phyloP scores from a whole-genome alignment of 148 eudicot species.

The Nyssa sinensis region DNA sequence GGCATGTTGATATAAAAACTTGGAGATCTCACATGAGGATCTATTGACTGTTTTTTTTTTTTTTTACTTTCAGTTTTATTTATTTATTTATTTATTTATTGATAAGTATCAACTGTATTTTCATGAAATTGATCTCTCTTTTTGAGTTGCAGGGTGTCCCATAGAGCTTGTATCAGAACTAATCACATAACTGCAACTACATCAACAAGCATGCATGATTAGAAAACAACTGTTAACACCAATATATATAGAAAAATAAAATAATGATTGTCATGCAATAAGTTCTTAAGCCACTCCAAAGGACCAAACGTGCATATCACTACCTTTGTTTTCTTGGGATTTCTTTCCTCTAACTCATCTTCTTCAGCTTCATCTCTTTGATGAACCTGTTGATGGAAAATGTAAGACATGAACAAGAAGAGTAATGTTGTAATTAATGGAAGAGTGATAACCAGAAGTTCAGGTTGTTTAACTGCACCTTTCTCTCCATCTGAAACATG shows the following conservation, averaged over 20 bases:
- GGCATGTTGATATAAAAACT: background rate
- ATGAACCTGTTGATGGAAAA: conserved; percentile 18
- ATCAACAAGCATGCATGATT: background rate
- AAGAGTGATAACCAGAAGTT: conserved; percentile 15
- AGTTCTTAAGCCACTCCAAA: background rate
- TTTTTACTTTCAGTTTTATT: too few relatives aligned
- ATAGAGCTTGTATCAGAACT: background rate
- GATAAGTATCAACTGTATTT: too few relatives aligned
- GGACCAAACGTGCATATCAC: conserved; percentile 7
- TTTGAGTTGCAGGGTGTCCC: too few relatives aligned
- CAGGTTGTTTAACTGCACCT: conserved; percentile 9
- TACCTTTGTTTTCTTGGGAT: conserved; percentile 49
- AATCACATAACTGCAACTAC: background rate
- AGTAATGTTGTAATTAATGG: background rate
- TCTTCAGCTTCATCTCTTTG: conserved; percentile 28
- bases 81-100: too few relatives aligned
- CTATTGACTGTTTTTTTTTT: background rate
- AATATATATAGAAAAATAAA: too few relatives aligned
- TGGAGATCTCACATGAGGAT: background rate
- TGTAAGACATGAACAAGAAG: background rate
- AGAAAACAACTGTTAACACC: too few relatives aligned
- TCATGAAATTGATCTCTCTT: background rate
- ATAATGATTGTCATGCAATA: background rate
- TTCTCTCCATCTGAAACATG: too few relatives aligned
- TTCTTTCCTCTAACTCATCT: conserved; percentile 24